Evolutionary conservation across 352 stramenopile species (phyloP), one percentile per base, ranked within the genome.

Genomic region (Phytophthora fragariae): DNA sequence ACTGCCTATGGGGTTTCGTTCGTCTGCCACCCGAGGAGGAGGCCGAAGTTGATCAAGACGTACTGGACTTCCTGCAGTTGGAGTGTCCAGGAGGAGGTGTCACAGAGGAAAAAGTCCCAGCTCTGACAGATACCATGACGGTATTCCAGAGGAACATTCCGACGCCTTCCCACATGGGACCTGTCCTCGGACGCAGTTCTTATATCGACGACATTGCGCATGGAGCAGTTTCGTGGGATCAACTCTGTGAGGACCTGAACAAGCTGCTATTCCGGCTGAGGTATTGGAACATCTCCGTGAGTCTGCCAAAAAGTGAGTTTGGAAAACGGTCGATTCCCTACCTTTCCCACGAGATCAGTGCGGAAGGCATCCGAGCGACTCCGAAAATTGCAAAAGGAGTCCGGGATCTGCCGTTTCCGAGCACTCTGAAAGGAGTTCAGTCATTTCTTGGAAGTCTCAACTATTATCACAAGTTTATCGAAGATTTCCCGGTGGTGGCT

Each of bases 1-100:
- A 77, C 27, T 62, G 50, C 6, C 17, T 73, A 29, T 73, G 57
- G 58, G 65, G 58, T 44, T 67, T 59, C n/a, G 60, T 67, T 6
- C 21, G 49, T 6, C 44, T 59, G 21, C 19, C 49, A 3, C 47
- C 60, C 1, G 60, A 59, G 17, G 44, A 57, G 9, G 59, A 57
- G 10, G 27, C 3, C 0, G 1, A 49, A 11, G 59, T 65, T 9
- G 46, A 59, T 47, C n/a, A 49, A 15, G 60, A 66, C 9, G 47
- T 59, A 5, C n/a, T n/a, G n/a, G n/a, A n/a, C n/a, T n/a, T n/a
- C n/a, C n/a, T n/a, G n/a, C n/a, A n/a, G n/a, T n/a, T n/a, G n/a
- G n/a, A n/a, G n/a, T n/a, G n/a, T n/a, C n/a, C n/a, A n/a, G n/a
- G n/a, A n/a, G n/a, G n/a, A n/a, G n/a, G n/a, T n/a, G n/a, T n/a